Base-by-base conservation (phyloP, 768 basidiomycete genomes). In the Tulasnella sp. region DNA sequence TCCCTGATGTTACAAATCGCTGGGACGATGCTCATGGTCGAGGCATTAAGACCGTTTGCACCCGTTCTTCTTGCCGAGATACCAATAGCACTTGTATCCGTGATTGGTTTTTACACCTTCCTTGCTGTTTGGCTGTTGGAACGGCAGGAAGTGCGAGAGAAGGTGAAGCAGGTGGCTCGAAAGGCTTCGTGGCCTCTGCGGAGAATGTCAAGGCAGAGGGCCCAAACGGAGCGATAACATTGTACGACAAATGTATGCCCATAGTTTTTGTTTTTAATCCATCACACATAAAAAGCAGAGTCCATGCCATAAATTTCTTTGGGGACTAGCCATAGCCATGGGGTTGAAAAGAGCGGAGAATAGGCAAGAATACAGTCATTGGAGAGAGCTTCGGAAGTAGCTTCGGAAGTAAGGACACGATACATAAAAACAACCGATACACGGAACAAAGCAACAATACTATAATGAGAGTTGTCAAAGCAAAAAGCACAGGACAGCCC, bases 261-360 rank as follows among this genome's bases (percentile, higher is more conserved):
- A 46, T 18, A 46, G 16, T 46, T 46, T 44, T 14, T 7, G 54
- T 54, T n/a, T 9, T 46, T 54, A 24, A n/a, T n/a, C n/a, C 18
- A 46, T 46, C 46, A 46, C 24, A 1, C 22, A 24, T 7, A 24
- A n/a, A 54, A 69, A 69, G 31, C 64, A 69, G 31, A 69, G 37
- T 69, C 64, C 64, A 69, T 69, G 64, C 64, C 64, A 69, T 69
- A 34, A 69, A 69, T 69, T 64, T 37, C 31, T 69, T 69, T 28
- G 64, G 64, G 64, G 37, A 69, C 64, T 69, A 69, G 31, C 64
- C 64, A 69, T 69, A 69, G 64, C 64, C 34, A 69, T 69, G 37
- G 31, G 31, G 18, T 37, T 37, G 64, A 69, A 69, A 69, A 28
- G 34, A 69, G 64, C 31, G 64, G 64, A 69, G 64, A 60, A 60